Percentiles rank a stretch among this genome's conserved stretches.
phyloP scores from a whole-genome alignment of 441 rosid species.

The Gossypium gossypioides region DNA sequence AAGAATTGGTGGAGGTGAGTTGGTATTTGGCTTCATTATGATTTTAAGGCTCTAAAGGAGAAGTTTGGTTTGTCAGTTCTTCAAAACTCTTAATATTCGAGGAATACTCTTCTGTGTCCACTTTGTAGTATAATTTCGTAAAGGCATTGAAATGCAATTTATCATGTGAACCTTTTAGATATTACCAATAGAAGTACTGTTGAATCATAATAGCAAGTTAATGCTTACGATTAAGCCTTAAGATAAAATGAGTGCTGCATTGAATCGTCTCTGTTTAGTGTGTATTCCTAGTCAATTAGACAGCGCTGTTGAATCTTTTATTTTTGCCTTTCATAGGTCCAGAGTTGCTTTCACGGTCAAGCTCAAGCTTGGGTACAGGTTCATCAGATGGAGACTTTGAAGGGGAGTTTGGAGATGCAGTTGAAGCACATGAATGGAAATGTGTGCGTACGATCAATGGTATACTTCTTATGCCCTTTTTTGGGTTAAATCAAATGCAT shows the following conservation, averaged over 20 bases:
- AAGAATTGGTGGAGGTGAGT: slow-evolving; percentile 83
- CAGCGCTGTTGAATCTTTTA: neutral
- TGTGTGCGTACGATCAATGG: slow-evolving; percentile 87
- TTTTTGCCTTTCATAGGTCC: slow-evolving; percentile 48
- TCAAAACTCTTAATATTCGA: neutral
- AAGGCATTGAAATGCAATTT: neutral
- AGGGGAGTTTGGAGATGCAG: slow-evolving; percentile 75
- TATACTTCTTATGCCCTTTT: slow-evolving; percentile 15
- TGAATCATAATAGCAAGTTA: neutral
- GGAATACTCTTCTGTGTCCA: neutral
- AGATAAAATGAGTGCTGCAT: neutral
- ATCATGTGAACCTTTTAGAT: neutral
- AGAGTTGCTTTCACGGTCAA: slow-evolving; percentile 68
- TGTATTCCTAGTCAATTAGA: too few species aligned
- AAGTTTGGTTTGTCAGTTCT: neutral
- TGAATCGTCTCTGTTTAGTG: neutral
- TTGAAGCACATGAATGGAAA: slow-evolving; percentile 90
- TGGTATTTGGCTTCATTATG: slow-evolving; percentile 9
- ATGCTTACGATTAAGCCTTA: neutral
- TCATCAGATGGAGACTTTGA: slow-evolving; percentile 42
- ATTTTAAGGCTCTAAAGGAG: neutral
- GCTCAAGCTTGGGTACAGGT: slow-evolving; percentile 40
- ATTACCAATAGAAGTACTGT: neutral
- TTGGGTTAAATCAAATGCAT: neutral
- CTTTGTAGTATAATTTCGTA: neutral